These are phyloP conservation scores for Rhododendron molle DNA, from an alignment of 148 eudicot genomes.

Conservation along the genomic window DNA sequence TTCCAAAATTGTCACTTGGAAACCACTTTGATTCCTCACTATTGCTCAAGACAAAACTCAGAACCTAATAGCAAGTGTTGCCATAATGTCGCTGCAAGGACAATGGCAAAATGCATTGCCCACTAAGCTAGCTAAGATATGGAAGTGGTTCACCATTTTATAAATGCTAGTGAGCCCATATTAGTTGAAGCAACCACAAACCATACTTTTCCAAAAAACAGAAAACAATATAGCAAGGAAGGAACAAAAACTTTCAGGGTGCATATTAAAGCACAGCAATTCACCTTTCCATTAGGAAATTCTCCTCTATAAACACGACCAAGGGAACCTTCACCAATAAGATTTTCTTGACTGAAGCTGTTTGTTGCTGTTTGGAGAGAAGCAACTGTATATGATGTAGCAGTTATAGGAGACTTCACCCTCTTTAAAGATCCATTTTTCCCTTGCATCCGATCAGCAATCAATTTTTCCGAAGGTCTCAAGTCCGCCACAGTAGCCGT, in stretches of 20 bases:
- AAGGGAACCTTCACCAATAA: conserved; percentile 95
- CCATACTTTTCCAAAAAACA: background rate
- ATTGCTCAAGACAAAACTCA: background rate
- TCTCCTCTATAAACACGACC: conserved; percentile 98
- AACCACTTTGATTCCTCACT: background rate
- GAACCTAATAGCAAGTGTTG: background rate
- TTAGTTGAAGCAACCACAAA: background rate
- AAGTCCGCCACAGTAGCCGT: conserved; percentile 51
- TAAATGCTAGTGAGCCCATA: background rate
- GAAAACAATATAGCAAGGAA: background rate
- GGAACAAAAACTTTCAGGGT: background rate
- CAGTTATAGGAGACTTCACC: conserved; percentile 74
- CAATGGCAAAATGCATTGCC: background rate
- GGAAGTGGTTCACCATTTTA: conserved; percentile 2
- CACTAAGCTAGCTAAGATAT: background rate
- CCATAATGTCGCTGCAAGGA: background rate
- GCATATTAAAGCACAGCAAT: background rate
- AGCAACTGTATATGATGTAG: conserved; percentile 86
- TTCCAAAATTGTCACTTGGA: background rate
- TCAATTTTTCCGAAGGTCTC: conserved; percentile 62
- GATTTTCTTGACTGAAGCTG: conserved; percentile 91
- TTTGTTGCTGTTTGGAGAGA: conserved; percentile 89
- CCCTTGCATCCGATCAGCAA: conserved; percentile 54
- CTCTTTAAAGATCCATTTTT: conserved; percentile 76
- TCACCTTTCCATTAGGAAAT: conserved; percentile 92